phyloP scores from a whole-genome alignment of 139 green algal genomes.

The Haematococcus lacustris region DNA sequence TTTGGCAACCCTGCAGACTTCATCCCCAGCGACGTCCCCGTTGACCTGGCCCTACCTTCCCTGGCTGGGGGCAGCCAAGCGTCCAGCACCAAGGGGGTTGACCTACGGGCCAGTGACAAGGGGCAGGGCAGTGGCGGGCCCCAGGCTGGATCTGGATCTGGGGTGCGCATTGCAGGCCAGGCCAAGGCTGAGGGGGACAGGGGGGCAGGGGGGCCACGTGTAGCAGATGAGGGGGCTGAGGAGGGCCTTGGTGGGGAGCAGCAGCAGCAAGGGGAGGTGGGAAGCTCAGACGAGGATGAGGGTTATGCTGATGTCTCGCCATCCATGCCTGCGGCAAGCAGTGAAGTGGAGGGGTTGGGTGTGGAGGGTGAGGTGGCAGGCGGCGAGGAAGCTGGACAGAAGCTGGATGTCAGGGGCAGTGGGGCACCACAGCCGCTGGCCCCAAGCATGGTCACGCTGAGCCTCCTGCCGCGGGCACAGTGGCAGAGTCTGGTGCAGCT shows the following conservation, averaged over 20 bases:
- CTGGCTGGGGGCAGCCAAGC: too few species aligned
- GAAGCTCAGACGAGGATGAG: conserved; percentile 14
- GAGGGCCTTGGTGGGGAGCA: too few species aligned
- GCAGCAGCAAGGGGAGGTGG: too few species aligned
- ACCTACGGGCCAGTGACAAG: too few species aligned
- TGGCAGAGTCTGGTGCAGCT: conserved; percentile 86
- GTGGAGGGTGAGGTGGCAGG: conserved; percentile 5
- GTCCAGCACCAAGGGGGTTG: too few species aligned
- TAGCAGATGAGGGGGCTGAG: background rate
- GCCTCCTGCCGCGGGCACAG: conserved; percentile 72
- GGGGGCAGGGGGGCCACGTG: background rate
- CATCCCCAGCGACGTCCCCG: conserved; percentile 13
- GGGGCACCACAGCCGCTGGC: conserved; percentile 56
- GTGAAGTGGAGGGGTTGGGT: too few species aligned
- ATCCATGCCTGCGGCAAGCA: too few species aligned
- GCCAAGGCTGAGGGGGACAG: background rate
- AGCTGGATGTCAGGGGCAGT: conserved; percentile 21
- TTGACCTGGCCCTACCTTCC: conserved; percentile 57
- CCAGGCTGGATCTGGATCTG: background rate
- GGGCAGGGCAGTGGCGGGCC: too few species aligned
- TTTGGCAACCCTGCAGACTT: conserved; percentile 49
- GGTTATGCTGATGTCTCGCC: too few species aligned
- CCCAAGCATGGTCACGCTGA: conserved; percentile 76
- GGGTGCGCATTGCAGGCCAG: conserved; percentile 6
- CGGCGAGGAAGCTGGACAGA: conserved; percentile 8